phyloP scores from a whole-genome alignment of 2,329 filamentous ascomycete genomes.

The Diaporthe batatas region DNA sequence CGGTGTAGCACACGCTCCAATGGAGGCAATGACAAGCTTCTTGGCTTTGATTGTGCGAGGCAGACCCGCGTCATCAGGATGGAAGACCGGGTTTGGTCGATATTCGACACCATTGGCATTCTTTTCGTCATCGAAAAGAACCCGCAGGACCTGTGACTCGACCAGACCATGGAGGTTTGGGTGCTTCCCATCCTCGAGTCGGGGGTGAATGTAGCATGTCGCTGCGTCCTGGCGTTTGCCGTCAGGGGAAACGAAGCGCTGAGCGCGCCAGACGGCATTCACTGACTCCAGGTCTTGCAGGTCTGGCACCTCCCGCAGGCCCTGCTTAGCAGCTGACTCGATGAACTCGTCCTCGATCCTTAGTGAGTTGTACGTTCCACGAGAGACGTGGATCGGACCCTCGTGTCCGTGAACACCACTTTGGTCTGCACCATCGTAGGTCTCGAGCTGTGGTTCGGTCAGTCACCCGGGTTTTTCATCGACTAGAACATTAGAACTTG shows the following conservation, averaged over 20 bases:
- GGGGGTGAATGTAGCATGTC: conserved; percentile 64
- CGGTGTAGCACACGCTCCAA: conserved; percentile 58
- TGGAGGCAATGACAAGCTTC: conserved; percentile 58
- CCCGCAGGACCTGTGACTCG: conserved; percentile 63
- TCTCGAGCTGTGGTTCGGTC: conserved; percentile 56
- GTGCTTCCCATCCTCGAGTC: conserved; percentile 59
- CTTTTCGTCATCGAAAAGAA: conserved; percentile 60
- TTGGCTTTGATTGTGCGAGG: conserved; percentile 57
- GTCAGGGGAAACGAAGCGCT: conserved; percentile 50
- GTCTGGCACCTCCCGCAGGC: conserved; percentile 62
- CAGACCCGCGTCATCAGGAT: conserved; percentile 47
- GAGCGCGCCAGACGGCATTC: conserved; percentile 47
- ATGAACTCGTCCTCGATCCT: conserved; percentile 59
- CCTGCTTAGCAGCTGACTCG: conserved; percentile 57
- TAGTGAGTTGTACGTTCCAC: conserved; percentile 58
- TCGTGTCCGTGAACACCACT: conserved; percentile 60
- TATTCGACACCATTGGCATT: conserved; percentile 65
- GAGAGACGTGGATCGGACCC: conserved; percentile 64
- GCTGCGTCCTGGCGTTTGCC: conserved; percentile 67
- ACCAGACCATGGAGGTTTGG: conserved; percentile 68
- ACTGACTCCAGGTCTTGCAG: conserved; percentile 58
- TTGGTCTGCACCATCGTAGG: conserved; percentile 59
- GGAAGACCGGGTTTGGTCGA: conserved; percentile 55
- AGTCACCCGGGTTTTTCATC: too few species aligned
- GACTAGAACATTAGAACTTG: too few species aligned